A percentile compares a stretch with the other conserved stretches of the same genome.
Evolutionary conservation across 2,329 filamentous ascomycete species (phyloP).

Genomic region (Cordyceps cateniannulata): DNA sequence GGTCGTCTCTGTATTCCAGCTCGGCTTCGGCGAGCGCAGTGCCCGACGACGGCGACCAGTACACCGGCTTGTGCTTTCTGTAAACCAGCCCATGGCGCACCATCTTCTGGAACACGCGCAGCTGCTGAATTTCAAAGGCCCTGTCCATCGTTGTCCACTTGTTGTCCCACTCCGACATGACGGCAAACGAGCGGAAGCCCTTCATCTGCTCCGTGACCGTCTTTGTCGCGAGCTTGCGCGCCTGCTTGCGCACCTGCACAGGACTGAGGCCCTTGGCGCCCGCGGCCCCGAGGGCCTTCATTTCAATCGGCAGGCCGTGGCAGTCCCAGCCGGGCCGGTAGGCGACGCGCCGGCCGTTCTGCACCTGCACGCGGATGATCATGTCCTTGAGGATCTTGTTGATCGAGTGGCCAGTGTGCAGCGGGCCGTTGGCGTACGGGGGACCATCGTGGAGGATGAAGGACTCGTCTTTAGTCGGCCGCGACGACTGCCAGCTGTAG

Average conservation of each 20-base stretch:
- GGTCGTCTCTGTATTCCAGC: slow-evolving; percentile 73
- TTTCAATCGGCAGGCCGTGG: slow-evolving; percentile 92
- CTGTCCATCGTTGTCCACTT: slow-evolving; percentile 76
- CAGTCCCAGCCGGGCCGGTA: slow-evolving; percentile 97
- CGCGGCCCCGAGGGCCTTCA: slow-evolving; percentile 73
- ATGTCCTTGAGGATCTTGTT: slow-evolving; percentile 98
- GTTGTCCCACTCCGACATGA: slow-evolving; percentile 76
- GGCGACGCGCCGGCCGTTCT: slow-evolving; percentile 61
- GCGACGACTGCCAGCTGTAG: slow-evolving; percentile 74
- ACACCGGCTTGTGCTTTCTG: slow-evolving; percentile 73
- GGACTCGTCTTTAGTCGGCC: slow-evolving; percentile 46
- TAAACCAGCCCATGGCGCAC: slow-evolving; percentile 68
- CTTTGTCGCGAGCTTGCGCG: slow-evolving; percentile 57
- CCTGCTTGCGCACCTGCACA: slow-evolving; percentile 56
- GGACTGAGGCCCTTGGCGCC: slow-evolving; percentile 38
- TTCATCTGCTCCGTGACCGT: slow-evolving; percentile 69
- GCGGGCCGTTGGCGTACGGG: slow-evolving; percentile 86
- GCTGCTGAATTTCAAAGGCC: slow-evolving; percentile 66
- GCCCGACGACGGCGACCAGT: slow-evolving; percentile 75
- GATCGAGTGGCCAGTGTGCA: slow-evolving; percentile 90
- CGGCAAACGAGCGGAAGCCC: slow-evolving; percentile 64
- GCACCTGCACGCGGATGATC: slow-evolving; percentile 73
- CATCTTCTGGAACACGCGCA: slow-evolving; percentile 70
- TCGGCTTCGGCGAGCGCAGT: slow-evolving; percentile 81
- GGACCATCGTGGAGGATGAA: slow-evolving; percentile 94